Conservation (phyloP, 2,329 filamentous ascomycete species). For the Alternaria viburni region DNA sequence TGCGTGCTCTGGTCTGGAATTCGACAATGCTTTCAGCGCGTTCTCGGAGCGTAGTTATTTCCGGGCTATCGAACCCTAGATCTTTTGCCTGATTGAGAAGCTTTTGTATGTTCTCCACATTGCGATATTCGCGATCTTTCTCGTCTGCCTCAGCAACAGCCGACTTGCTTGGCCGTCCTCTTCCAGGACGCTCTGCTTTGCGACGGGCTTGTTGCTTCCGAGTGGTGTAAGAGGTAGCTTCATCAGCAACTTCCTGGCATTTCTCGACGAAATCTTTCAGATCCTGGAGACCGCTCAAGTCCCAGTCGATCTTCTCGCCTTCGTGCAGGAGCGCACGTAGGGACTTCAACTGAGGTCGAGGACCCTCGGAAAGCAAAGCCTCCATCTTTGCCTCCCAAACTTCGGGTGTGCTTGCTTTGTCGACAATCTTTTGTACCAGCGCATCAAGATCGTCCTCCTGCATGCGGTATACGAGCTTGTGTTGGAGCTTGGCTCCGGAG, state of each 20-base stretch:
- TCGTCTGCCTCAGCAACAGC: conserved; percentile 80
- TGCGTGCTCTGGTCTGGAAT: conserved; percentile 79
- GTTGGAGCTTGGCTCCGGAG: conserved; percentile 60
- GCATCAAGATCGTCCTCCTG: conserved; percentile 71
- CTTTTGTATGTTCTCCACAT: conserved; percentile 85
- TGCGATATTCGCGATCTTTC: conserved; percentile 80
- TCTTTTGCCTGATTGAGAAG: conserved; percentile 83
- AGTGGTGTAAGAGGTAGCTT: conserved; percentile 93
- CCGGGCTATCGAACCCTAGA: conserved; percentile 90
- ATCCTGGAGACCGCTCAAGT: conserved; percentile 79
- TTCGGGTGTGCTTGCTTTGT: conserved; percentile 86
- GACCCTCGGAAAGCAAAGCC: conserved; percentile 80
- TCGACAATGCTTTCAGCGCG: conserved; percentile 82
- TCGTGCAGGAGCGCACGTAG: conserved; percentile 85
- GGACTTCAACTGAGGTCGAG: conserved; percentile 83
- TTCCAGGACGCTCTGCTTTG: conserved; percentile 90
- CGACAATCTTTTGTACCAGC: conserved; percentile 76
- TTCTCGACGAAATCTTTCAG: conserved; percentile 90
- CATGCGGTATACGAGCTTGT: conserved; percentile 79
- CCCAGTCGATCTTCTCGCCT: conserved; percentile 94
- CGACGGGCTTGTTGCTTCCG: conserved; percentile 97
- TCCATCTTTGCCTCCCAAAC: conserved; percentile 90
- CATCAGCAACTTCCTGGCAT: conserved; percentile 97
- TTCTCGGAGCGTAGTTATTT: conserved; percentile 85
- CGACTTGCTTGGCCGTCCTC: conserved; percentile 68